Percentiles rank a stretch among this genome's conserved stretches.
Conservation (phyloP, 495 filamentous ascomycete species). For the Aspergillus ellipticus region DNA sequence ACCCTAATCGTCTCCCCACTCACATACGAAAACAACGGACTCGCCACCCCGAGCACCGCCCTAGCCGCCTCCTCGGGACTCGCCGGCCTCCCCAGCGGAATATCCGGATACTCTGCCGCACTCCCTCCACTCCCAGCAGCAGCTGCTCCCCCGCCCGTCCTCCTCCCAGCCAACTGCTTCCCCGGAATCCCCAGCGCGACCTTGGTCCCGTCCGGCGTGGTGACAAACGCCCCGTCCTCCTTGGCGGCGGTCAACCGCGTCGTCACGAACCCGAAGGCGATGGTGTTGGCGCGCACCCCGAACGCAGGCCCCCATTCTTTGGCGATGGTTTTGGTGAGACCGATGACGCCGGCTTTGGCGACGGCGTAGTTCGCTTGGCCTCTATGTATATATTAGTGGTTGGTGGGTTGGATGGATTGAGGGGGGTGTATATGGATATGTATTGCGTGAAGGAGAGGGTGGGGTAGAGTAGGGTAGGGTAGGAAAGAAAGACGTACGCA, state of each 20-base stretch:
- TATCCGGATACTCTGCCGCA: conserved; percentile 62
- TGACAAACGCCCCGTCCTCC: conserved; percentile 73
- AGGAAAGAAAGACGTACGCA: conserved; percentile 42
- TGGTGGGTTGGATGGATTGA: not conserved
- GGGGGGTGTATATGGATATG: not conserved
- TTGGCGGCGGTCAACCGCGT: conserved; percentile 77
- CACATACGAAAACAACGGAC: conserved; percentile 76
- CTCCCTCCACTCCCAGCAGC: no score
- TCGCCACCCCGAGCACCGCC: conserved; percentile 73
- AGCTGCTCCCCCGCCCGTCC: no score
- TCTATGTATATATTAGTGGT: conserved; percentile 16
- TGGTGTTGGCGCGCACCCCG: conserved; percentile 77
- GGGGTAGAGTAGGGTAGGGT: not conserved
- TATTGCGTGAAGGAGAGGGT: not conserved
- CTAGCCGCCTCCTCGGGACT: conserved; percentile 75
- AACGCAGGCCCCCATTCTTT: conserved; percentile 90
- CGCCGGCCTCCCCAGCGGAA: conserved; percentile 71
- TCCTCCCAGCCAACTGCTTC: conserved; percentile 45
- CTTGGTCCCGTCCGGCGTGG: conserved; percentile 70
- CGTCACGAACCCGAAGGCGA: conserved; percentile 75
- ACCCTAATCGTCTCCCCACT: conserved; percentile 81
- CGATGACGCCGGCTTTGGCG: conserved; percentile 76
- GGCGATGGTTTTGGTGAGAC: conserved; percentile 79
- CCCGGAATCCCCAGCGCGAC: conserved; percentile 73
- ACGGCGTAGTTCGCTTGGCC: conserved; percentile 83